These are phyloP conservation scores for Fusarium udum DNA, from an alignment of 2,329 filamentous ascomycete species.

Conservation along the genomic window DNA sequence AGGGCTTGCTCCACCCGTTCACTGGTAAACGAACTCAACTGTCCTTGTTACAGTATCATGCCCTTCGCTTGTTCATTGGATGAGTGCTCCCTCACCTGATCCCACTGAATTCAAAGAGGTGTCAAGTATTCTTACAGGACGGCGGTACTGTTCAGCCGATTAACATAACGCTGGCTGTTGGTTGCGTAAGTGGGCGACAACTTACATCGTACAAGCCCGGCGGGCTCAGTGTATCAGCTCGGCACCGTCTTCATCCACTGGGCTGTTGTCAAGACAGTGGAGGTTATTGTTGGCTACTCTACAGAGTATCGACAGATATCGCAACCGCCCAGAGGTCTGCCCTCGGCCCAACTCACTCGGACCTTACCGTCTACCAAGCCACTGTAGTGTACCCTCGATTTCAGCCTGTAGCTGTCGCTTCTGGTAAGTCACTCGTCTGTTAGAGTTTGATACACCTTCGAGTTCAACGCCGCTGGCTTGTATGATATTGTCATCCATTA, in stretches of 20 bases:
- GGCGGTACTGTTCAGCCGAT: neutral
- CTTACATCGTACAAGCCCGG: neutral
- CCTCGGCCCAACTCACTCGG: conserved; percentile 38
- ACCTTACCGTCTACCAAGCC: conserved; percentile 39
- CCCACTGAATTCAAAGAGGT: neutral
- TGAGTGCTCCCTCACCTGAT: neutral
- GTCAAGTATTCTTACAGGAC: neutral
- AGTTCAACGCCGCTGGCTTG: conserved; percentile 24
- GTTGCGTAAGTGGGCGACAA: neutral
- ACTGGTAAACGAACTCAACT: conserved; percentile 8
- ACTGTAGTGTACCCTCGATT: conserved; percentile 21
- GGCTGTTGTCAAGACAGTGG: conserved; percentile 5
- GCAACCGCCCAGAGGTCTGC: neutral
- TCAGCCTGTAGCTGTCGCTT: conserved; percentile 28
- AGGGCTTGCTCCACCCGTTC: conserved; percentile 2
- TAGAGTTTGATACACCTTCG: conserved; percentile 33
- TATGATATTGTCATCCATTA: conserved; percentile 20
- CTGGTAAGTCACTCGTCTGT: conserved; percentile 22
- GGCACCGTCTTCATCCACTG: neutral
- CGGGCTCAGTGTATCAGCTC: conserved; percentile 7
- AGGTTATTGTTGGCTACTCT: neutral
- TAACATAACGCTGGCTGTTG: neutral
- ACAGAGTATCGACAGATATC: neutral
- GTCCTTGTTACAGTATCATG: neutral
- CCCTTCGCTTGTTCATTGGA: neutral